Evolutionary conservation across 768 basidiomycete species (phyloP).

Genomic region (Calocybe gangraenosa): DNA sequence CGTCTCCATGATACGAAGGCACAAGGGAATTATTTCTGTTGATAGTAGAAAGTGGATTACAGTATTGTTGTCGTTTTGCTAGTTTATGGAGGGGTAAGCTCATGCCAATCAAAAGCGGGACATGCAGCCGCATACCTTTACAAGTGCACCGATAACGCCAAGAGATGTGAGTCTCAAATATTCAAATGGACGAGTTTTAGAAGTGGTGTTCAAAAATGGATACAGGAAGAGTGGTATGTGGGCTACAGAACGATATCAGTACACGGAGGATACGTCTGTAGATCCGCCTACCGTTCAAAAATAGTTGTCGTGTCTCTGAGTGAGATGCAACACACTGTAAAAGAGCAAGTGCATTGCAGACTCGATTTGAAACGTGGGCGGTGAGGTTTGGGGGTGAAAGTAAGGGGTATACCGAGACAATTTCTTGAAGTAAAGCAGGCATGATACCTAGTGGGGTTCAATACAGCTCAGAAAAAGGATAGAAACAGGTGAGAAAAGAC

Average conservation of each 20-base stretch:
- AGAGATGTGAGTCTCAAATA: constrained; percentile 98
- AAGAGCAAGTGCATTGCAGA: constrained; percentile 97
- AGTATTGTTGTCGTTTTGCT: constrained; percentile 99
- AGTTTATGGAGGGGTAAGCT: not conserved
- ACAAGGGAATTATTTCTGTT: constrained; percentile 99
- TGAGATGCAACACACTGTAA: constrained; percentile 98
- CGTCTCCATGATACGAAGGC: constrained; percentile 99
- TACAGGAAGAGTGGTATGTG: constrained; percentile 99
- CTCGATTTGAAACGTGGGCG: constrained; percentile 96
- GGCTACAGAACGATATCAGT: constrained; percentile 65
- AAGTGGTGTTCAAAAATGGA: constrained; percentile 97
- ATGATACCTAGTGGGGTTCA: constrained; percentile 69
- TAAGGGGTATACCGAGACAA: constrained; percentile 96
- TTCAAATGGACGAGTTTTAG: constrained; percentile 99
- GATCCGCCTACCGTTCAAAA: constrained; percentile 72
- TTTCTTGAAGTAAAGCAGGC: constrained; percentile 96
- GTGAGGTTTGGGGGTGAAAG: constrained; percentile 94
- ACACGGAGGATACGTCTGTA: constrained; percentile 1
- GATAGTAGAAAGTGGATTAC: constrained; percentile 99
- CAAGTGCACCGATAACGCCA: constrained; percentile 98
- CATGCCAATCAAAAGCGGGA: not conserved
- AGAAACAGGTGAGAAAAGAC: constrained; percentile 20
- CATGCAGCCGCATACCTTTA: constrained; percentile 81
- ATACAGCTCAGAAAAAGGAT: not conserved
- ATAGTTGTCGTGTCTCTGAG: constrained; percentile 91